Conservation (phyloP, 768 basidiomycete species). For the Amanita molliuscula region DNA sequence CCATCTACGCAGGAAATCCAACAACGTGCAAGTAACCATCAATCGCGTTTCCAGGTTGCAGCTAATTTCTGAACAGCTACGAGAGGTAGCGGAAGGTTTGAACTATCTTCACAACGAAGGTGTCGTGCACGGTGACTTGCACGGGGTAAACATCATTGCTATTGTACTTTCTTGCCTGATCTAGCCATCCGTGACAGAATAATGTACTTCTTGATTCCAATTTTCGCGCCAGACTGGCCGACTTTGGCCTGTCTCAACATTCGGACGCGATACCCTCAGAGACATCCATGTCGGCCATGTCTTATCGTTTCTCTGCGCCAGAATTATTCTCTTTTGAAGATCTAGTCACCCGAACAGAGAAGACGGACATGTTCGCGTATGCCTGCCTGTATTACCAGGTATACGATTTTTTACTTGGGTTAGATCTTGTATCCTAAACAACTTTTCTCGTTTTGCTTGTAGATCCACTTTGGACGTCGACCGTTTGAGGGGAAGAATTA, state of each 20-base stretch:
- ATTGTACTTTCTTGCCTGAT: neutral
- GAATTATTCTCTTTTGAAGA: neutral
- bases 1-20: neutral
- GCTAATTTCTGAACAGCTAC: neutral
- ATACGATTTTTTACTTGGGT: neutral
- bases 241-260: neutral
- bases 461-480: neutral
- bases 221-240: neutral
- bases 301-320: neutral
- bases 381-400: conserved; percentile 3
- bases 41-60: neutral
- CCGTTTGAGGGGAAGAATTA: neutral
- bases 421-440: neutral
- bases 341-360: neutral
- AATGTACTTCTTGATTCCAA: conserved; percentile 1
- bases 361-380: neutral
- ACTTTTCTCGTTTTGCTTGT: neutral
- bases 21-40: neutral
- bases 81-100: neutral
- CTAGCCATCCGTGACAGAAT: neutral
- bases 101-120: conserved; percentile 1
- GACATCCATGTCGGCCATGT: neutral
- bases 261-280: neutral
- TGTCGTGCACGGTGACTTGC: neutral
- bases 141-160: neutral